Base-by-base conservation (phyloP, 1,284 basidiomycete species). In the Coniferiporia weirii region DNA sequence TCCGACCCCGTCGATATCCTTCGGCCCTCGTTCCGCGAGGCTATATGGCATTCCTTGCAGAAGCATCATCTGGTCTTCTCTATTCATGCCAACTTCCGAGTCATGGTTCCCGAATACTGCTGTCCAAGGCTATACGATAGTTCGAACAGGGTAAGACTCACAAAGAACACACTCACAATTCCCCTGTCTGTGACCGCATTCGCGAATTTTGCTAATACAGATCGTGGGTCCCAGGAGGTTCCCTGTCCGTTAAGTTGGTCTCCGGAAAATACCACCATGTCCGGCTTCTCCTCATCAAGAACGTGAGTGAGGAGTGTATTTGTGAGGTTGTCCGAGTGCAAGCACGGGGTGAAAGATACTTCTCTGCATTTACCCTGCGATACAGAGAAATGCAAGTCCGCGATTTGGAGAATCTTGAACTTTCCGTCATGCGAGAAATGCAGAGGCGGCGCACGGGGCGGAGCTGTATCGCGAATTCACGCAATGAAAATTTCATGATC, bases 31-130 rank as follows among this genome's bases (percentile, higher is more conserved):
- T 64, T 91, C 77, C 6, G 91, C 84, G 6, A 97, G 74, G 57
- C 87, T 93, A 69, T 95, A 97, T 0, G 95, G 95, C 64, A 98
- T 75, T 1, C 76, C 80, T 67, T 87, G 82, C 78, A 96, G 80
- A 64, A 90, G 74, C 64, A 78, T 75, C 66, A 95, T 72, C 68
- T 95, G 86, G 13, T 86, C 71, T 68, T 79, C 81, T 62, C 84
- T 79, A 52, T 75, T 69, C 60, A 84, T 73, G 1, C 85, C 84
- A 63, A 86, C 81, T 65, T 94, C 90, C 51, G 82, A 80, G 66
- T 96, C 94, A 69, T 98, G 95, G 67, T 99, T 98, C 1, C 95
- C 93, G 69, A 97, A 92, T 4, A 98, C 82, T 0, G 87, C 89
- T 2, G 91, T 84, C 92, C 94, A 99, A 0, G 94, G 89, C 38